A percentile compares a stretch with the other conserved stretches of the same genome.
Conservation (phyloP, 169 alveolate species). For the Theileria luwenshuni region DNA sequence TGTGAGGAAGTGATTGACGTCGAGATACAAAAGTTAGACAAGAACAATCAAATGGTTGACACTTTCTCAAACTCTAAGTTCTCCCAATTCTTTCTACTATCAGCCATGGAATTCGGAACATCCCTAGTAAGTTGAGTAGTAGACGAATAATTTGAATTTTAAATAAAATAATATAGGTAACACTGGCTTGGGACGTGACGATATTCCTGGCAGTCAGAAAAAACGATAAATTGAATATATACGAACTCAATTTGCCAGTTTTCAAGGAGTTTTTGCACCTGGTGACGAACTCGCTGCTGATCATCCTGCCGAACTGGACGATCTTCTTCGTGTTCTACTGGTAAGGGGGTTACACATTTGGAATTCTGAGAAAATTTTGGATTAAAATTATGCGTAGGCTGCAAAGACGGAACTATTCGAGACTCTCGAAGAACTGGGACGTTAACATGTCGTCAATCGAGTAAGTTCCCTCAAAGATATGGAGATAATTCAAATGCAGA, state of each 20-base stretch:
- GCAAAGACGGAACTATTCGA: constrained; percentile 54
- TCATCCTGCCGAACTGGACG: constrained; percentile 65
- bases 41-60: constrained; percentile 49
- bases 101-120: constrained; percentile 45
- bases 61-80: constrained; percentile 51
- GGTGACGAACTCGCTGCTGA: constrained; percentile 44
- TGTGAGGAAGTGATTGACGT: constrained; percentile 7
- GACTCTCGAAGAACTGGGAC: constrained; percentile 57
- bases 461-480: not conserved
- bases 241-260: constrained; percentile 46
- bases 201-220: constrained; percentile 36
- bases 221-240: constrained; percentile 14
- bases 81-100: constrained; percentile 52
- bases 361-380: not conserved
- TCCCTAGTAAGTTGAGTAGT: constrained; percentile 43
- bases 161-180: constrained; percentile 26
- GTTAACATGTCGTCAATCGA: constrained; percentile 42
- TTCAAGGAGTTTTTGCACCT: constrained; percentile 52
- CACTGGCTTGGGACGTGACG: constrained; percentile 50
- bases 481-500: not conserved
- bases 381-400: constrained; percentile 27
- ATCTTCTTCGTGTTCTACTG: constrained; percentile 66
- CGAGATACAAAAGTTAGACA: constrained; percentile 21
- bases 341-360: constrained; percentile 41
- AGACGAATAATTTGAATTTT: not conserved